phyloP scores from a whole-genome alignment of 371 early-diverging fungal genomes.

The Umbelopsis sp. region DNA sequence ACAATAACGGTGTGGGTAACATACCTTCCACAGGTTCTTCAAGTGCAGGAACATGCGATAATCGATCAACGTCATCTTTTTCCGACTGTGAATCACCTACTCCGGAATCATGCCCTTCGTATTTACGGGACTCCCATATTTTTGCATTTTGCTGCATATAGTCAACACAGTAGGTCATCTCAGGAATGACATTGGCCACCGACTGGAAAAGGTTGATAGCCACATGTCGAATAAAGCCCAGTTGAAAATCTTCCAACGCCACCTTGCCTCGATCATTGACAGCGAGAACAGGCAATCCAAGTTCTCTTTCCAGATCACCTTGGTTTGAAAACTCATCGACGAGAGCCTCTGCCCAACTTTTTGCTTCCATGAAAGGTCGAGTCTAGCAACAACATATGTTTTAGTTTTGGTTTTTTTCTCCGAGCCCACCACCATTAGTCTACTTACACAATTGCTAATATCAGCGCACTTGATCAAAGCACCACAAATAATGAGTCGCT shows the following conservation, averaged over 20 bases:
- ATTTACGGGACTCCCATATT: conserved; percentile 44
- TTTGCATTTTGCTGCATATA: conserved; percentile 39
- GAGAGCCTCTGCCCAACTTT: conserved; percentile 60
- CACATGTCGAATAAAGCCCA: conserved; percentile 41
- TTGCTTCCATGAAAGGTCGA: conserved; percentile 63
- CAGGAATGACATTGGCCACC: conserved; percentile 29
- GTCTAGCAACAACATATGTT: conserved; percentile 29
- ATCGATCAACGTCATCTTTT: conserved; percentile 7
- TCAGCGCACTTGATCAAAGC: conserved; percentile 88
- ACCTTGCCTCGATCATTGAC: conserved; percentile 48
- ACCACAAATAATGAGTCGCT: conserved; percentile 58
- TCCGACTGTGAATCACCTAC: conserved; percentile 19
- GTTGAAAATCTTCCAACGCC: conserved; percentile 41
- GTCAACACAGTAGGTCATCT: conserved; percentile 46
- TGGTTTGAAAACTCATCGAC: conserved; percentile 69
- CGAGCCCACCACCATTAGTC: background rate
- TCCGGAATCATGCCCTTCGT: conserved; percentile 27
- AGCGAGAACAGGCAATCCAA: conserved; percentile 50
- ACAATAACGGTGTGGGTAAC: too few relatives aligned
- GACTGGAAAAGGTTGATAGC: conserved; percentile 45
- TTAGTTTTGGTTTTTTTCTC: background rate
- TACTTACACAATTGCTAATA: conserved; percentile 75
- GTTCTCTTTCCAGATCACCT: conserved; percentile 69
- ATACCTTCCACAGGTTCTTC: conserved; percentile 7
- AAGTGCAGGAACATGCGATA: conserved; percentile 1